phyloP scores from a whole-genome alignment of 2,329 filamentous ascomycete species.

The Epichloe coenophiala region DNA sequence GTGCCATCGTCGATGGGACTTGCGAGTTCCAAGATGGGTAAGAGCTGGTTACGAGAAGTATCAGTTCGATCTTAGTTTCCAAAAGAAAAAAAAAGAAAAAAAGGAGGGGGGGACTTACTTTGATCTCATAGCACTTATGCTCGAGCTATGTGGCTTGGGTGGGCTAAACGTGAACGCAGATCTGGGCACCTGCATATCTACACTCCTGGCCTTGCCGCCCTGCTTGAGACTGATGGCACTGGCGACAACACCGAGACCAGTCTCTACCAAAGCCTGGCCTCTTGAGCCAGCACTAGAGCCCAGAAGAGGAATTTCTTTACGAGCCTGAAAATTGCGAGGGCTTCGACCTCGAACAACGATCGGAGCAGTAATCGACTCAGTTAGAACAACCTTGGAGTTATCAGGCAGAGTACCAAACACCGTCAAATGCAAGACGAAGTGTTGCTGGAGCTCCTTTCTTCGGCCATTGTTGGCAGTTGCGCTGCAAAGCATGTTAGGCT shows the following conservation, averaged over 20 bases:
- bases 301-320: conserved; percentile 81
- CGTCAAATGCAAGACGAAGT: conserved; percentile 83
- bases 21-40: conserved; percentile 45
- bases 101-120: conserved; percentile 32
- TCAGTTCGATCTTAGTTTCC: conserved; percentile 13
- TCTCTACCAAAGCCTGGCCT: conserved; percentile 61
- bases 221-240: conserved; percentile 41
- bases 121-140: conserved; percentile 40
- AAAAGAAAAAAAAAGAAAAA: too few species aligned
- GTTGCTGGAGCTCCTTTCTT: conserved; percentile 87
- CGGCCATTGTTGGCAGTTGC: conserved; percentile 94
- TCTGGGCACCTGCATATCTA: conserved; percentile 42
- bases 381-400: conserved; percentile 67
- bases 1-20: conserved; percentile 34
- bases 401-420: conserved; percentile 73
- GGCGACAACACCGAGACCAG: conserved; percentile 45
- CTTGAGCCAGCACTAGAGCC: conserved; percentile 63
- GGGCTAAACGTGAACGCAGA: conserved; percentile 45
- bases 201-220: conserved; percentile 34
- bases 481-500: conserved; percentile 24
- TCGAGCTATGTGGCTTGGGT: conserved; percentile 39
- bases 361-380: conserved; percentile 74
- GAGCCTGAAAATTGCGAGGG: conserved; percentile 84
- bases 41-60: conserved; percentile 41
- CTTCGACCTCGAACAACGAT: conserved; percentile 90